Conservation (phyloP, 116 monocot species). For the Phalaenopsis hybrid region DNA sequence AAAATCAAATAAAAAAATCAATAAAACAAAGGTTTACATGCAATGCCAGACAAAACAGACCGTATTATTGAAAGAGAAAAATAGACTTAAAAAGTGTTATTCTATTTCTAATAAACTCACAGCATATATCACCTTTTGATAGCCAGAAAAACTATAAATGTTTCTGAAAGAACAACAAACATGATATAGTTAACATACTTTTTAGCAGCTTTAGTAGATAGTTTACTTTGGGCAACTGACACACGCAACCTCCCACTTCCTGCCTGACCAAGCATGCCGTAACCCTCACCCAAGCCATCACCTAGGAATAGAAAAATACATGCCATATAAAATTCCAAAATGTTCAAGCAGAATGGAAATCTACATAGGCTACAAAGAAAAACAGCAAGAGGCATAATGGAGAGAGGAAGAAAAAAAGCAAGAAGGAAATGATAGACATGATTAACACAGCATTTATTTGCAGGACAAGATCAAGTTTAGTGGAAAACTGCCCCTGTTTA, state of each 20-base stretch:
- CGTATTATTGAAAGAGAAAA: background rate
- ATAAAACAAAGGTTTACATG: background rate
- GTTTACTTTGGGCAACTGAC: slow-evolving; percentile 73
- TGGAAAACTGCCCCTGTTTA: background rate
- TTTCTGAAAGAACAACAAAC: background rate
- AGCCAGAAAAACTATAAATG: background rate
- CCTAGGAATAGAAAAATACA: slow-evolving; percentile 23
- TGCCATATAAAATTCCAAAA: background rate
- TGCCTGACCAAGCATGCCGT: slow-evolving; percentile 99
- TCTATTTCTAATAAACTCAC: background rate
- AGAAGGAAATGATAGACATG: background rate
- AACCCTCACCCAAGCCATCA: slow-evolving; percentile 87
- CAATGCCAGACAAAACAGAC: background rate
- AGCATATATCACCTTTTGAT: background rate
- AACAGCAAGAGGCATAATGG: background rate
- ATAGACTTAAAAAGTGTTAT: background rate
- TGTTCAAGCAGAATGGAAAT: background rate
- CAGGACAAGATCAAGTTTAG: background rate
- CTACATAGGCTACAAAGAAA: background rate
- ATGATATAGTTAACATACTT: slow-evolving; percentile 27
- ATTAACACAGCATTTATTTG: background rate
- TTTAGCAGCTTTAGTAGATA: slow-evolving; percentile 76
- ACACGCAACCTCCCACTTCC: slow-evolving; percentile 96
- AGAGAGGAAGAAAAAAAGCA: background rate
- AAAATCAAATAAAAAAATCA: background rate